Conservation (phyloP, 768 basidiomycete genomes). For the Pseudohyphozyma bogoriensis region DNA sequence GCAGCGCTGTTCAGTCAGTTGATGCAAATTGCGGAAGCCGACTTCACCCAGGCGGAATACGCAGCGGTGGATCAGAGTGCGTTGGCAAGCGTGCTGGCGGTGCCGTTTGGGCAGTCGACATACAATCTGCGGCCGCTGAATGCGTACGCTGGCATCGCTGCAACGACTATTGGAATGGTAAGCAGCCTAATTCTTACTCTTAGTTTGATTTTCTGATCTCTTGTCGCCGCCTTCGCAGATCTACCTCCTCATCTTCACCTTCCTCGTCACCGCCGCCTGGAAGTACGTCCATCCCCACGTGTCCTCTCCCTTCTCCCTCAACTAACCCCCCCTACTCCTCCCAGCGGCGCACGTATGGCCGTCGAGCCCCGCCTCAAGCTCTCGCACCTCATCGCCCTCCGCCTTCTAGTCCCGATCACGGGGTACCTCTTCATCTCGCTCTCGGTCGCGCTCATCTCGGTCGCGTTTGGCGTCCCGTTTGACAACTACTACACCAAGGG, state of each 20-base stretch:
- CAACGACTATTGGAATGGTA: constrained; percentile 10
- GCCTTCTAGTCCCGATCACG: constrained; percentile 1
- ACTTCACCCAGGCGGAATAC: background rate
- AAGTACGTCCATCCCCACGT: constrained; percentile 5
- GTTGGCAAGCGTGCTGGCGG: constrained; percentile 18
- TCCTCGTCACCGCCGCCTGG: constrained; percentile 35
- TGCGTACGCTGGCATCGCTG: constrained; percentile 33
- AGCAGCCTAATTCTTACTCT: no score
- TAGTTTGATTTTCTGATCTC: constrained; percentile 23
- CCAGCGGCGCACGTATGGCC: background rate
- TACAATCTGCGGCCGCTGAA: constrained; percentile 37
- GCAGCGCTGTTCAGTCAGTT: constrained; percentile 1
- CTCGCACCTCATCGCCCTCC: constrained; percentile 2
- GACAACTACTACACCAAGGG: constrained; percentile 32
- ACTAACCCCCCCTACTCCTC: background rate
- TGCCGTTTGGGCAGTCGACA: constrained; percentile 33
- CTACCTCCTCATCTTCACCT: constrained; percentile 38
- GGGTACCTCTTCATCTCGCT: constrained; percentile 18
- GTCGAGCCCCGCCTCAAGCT: constrained; percentile 8
- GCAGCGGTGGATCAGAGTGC: background rate
- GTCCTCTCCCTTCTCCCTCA: background rate
- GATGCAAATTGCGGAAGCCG: background rate
- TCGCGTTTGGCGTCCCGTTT: constrained; percentile 36
- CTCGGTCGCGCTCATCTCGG: constrained; percentile 33
- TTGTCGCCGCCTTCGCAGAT: constrained; percentile 26